A percentile compares a stretch with the other conserved stretches of the same genome.
phyloP scores from a whole-genome alignment of 768 basidiomycete genomes.

The Macrocybe gigantea region DNA sequence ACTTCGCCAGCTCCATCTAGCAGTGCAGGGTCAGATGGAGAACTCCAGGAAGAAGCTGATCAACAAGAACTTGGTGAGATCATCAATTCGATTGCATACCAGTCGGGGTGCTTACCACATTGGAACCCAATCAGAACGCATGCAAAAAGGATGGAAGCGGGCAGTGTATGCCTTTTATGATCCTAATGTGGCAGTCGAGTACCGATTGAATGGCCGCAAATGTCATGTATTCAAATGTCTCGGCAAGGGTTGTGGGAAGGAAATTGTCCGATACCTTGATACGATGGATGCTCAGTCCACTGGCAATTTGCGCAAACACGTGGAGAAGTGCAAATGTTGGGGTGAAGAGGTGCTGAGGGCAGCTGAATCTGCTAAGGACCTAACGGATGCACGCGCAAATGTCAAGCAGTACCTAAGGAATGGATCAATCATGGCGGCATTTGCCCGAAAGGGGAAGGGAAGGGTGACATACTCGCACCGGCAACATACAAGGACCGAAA shows the following conservation, averaged over 20 bases:
- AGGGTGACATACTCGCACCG: background rate
- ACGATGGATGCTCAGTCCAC: constrained; percentile 21
- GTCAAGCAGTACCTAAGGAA: constrained; percentile 4
- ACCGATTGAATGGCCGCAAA: no score
- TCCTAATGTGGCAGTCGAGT: constrained; percentile 11
- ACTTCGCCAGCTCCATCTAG: no score
- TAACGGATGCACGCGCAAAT: constrained; percentile 4
- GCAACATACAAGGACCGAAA: background rate
- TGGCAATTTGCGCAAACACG: constrained; percentile 21
- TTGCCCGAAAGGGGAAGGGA: constrained; percentile 14
- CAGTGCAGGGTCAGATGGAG: no score
- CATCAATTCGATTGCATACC: no score
- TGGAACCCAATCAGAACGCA: no score
- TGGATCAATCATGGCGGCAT: constrained; percentile 19
- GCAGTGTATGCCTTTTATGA: constrained; percentile 30
- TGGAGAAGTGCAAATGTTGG: constrained; percentile 22
- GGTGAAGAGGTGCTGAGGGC: constrained; percentile 15
- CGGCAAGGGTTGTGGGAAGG: background rate
- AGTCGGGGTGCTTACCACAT: no score
- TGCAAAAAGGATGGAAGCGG: no score
- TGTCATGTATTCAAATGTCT: no score
- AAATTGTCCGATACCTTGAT: background rate
- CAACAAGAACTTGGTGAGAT: no score
- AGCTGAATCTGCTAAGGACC: constrained; percentile 6
- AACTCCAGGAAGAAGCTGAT: no score